phyloP scores from a whole-genome alignment of 2,329 filamentous ascomycete species.

The Paraphoma chrysanthemicola region DNA sequence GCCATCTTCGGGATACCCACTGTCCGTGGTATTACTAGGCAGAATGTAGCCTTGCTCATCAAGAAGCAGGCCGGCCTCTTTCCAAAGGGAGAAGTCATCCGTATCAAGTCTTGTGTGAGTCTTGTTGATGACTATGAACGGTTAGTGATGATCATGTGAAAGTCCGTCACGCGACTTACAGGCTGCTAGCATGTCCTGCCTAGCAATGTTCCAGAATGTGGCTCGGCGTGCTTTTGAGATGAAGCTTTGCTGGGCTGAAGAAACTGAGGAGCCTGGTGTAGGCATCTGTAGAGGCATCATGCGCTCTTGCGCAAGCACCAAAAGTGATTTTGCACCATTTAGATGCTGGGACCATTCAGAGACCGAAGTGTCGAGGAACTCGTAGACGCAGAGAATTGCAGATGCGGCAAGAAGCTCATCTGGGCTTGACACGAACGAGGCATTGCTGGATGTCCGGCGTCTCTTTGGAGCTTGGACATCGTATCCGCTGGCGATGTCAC shows the following conservation, averaged over 20 bases:
- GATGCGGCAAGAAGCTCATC: slow-evolving; percentile 71
- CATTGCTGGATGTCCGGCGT: slow-evolving; percentile 52
- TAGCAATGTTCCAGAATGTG: slow-evolving; percentile 72
- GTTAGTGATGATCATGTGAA: slow-evolving; percentile 9
- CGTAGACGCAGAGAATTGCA: slow-evolving; percentile 71
- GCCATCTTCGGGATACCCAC: slow-evolving; percentile 52
- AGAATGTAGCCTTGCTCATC: slow-evolving; percentile 60
- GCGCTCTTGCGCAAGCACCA: slow-evolving; percentile 62
- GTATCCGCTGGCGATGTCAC: slow-evolving; percentile 9
- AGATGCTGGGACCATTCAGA: slow-evolving; percentile 70
- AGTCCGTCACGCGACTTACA: slow-evolving; percentile 50
- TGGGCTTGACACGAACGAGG: slow-evolving; percentile 51
- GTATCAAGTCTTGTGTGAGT: slow-evolving; percentile 67
- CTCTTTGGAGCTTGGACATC: slow-evolving; percentile 43
- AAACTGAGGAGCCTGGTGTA: slow-evolving; percentile 43
- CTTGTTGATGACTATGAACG: slow-evolving; percentile 62
- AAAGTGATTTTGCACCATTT: slow-evolving; percentile 69
- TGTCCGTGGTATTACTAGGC: slow-evolving; percentile 52
- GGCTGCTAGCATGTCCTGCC: slow-evolving; percentile 70
- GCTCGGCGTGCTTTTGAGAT: slow-evolving; percentile 64
- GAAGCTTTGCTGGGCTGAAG: slow-evolving; percentile 32
- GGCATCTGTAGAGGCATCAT: slow-evolving; percentile 55
- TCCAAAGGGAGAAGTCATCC: slow-evolving; percentile 68
- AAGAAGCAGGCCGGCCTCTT: slow-evolving; percentile 66
- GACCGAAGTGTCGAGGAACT: slow-evolving; percentile 70